Percentiles rank a stretch among this genome's conserved stretches.
Evolutionary conservation across 257 asterid genomes (phyloP).

Genomic region (Fraxinus anomala): DNA sequence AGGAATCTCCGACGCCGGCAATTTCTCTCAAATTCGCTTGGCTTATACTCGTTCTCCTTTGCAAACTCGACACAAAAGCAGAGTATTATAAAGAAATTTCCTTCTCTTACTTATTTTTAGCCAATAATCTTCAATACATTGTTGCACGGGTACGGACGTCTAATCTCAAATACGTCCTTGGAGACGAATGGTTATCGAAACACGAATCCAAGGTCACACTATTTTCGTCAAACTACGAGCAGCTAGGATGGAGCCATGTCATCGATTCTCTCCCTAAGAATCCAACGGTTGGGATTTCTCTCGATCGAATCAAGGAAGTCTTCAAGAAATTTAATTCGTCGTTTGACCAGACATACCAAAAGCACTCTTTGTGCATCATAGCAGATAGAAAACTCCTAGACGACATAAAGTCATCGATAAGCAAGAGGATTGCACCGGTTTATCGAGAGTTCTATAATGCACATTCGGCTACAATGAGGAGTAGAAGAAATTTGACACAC

Average conservation of each 20-base stretch:
- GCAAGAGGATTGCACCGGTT: slow-evolving; percentile 14
- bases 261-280: slow-evolving; percentile 26
- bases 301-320: slow-evolving; percentile 30
- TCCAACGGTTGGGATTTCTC: slow-evolving; percentile 17
- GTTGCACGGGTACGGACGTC: slow-evolving; percentile 30
- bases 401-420: slow-evolving; percentile 24
- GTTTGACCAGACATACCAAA: slow-evolving; percentile 35
- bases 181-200: slow-evolving; percentile 41
- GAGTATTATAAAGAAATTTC: slow-evolving; percentile 41
- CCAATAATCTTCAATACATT: slow-evolving; percentile 40
- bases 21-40: slow-evolving; percentile 36
- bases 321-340: slow-evolving; percentile 36
- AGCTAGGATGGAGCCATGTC: slow-evolving; percentile 44
- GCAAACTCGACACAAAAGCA: slow-evolving; percentile 41
- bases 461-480: slow-evolving; percentile 3
- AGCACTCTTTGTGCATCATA: slow-evolving; percentile 34
- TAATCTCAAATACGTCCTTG: slow-evolving; percentile 39
- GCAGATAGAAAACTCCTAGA: slow-evolving; percentile 36
- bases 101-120: slow-evolving; percentile 39
- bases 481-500: slow-evolving; percentile 21
- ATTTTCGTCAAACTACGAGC: slow-evolving; percentile 31
- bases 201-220: slow-evolving; percentile 37
- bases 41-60: slow-evolving; percentile 34
- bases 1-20: slow-evolving; percentile 20
- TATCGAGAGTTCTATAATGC: slow-evolving; percentile 33